These are phyloP conservation scores for Skeletonema potamos DNA, from an alignment of 108 stramenopile species.

Conservation along the genomic window DNA sequence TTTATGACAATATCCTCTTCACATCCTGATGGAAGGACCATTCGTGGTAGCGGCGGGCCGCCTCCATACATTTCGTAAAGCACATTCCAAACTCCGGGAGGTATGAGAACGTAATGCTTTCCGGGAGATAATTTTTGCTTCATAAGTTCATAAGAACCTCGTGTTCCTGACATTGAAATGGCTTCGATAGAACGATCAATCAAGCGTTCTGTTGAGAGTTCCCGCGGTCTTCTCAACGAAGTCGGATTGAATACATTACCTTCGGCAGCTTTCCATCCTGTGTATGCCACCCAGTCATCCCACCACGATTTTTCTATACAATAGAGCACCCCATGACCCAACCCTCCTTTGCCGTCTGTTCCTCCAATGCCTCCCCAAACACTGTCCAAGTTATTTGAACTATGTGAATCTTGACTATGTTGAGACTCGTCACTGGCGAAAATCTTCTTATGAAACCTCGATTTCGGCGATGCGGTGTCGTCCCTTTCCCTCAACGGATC, in stretches of 20 bases:
- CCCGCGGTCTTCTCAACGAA: constrained; percentile 55
- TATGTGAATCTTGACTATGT: background rate
- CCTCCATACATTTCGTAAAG: constrained; percentile 87
- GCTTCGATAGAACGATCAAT: constrained; percentile 61
- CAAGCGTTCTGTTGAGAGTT: constrained; percentile 64
- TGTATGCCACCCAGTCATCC: constrained; percentile 73
- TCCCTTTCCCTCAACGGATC: background rate
- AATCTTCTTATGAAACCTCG: constrained; percentile 29
- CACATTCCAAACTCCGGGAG: constrained; percentile 84
- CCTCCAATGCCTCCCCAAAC: constrained; percentile 83
- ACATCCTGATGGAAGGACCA: constrained; percentile 48
- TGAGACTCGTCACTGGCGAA: constrained; percentile 2
- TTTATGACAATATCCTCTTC: constrained; percentile 1
- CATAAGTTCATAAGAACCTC: constrained; percentile 83
- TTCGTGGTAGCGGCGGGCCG: constrained; percentile 86
- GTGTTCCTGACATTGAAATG: constrained; percentile 53
- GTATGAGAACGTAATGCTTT: constrained; percentile 72
- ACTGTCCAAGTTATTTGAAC: background rate
- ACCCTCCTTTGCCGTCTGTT: constrained; percentile 71
- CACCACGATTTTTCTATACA: constrained; percentile 83
- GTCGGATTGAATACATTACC: constrained; percentile 5
- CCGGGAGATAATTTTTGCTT: constrained; percentile 17
- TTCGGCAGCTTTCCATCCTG: constrained; percentile 67
- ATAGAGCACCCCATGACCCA: constrained; percentile 79
- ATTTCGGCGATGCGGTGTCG: constrained; percentile 5